Evolutionary conservation across 306 rosid genomes (phyloP).

Genomic region (Hylodesmum podocarpum): DNA sequence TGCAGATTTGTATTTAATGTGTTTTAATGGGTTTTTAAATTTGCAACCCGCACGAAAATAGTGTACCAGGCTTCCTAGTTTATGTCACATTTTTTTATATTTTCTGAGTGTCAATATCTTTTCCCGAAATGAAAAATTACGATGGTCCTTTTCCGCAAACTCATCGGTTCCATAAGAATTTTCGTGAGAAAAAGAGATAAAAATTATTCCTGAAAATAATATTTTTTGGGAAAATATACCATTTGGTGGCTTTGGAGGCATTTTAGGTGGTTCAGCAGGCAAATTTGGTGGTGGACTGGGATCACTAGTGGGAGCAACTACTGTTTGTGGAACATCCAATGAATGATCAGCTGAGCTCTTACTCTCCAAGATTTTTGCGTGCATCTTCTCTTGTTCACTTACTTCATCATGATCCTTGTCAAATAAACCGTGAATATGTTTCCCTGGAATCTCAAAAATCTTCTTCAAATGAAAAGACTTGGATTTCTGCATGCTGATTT

Average conservation of each 20-base stretch:
- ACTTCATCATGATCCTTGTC: conserved; percentile 45
- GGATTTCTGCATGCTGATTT: conserved; percentile 55
- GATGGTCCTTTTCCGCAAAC: no score
- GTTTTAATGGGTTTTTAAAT: no score
- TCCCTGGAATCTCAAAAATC: conserved; percentile 67
- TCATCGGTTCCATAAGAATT: no score
- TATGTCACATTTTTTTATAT: no score
- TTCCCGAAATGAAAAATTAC: no score
- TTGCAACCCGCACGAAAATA: no score
- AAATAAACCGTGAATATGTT: conserved; percentile 52
- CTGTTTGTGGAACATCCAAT: conserved; percentile 25
- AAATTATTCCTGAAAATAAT: no score
- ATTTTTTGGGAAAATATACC: conserved; percentile 36
- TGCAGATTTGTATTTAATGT: no score
- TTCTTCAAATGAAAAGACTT: conserved; percentile 67
- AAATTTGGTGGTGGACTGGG: conserved; percentile 26
- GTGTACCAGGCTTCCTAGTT: no score
- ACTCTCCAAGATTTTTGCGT: conserved; percentile 35
- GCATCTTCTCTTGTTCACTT: conserved; percentile 9
- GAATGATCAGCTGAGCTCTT: background rate
- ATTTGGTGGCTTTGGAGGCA: conserved; percentile 40
- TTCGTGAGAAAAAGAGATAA: no score
- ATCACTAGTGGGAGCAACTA: conserved; percentile 5
- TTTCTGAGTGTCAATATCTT: no score
- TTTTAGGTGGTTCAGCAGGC: conserved; percentile 17